Evolutionary conservation across 352 stramenopile genomes (phyloP), one percentile per base, ranked within the genome.

Genomic region (Phytophthora sojae): DNA sequence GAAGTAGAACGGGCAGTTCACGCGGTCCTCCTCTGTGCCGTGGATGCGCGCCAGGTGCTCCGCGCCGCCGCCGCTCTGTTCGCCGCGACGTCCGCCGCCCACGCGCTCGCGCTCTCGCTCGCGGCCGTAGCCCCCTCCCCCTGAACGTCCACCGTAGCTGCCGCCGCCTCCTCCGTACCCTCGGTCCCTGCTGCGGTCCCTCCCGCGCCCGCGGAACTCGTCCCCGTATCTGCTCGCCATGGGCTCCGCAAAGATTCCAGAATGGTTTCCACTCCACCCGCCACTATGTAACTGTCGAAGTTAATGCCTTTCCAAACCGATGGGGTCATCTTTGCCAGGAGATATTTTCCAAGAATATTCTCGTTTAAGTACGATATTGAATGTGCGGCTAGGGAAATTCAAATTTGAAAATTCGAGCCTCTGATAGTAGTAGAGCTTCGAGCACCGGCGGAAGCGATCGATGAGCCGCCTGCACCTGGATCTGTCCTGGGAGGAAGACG

Each of bases 1-100:
- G 84, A 99, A 99, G 83, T 99, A 99, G 81, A 99, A 99, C 53
- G 98, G 97, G 81, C 98, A 99, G 84, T 99, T 99, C 51, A 99
- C 94, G 42, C 88, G 88, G 70, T 96, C 89, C 77, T 99, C 97
- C 79, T 99, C 97, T 11, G 97, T 99, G 37, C 97, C 97, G 83
- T 99, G 97, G 72, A 99, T 99, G 44, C 96, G 88, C 42, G 97
- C 97, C 52, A 99, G 85, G 82, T 99, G 96, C 65, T 98, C 96
- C 19, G 97, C 97, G 17, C 92, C 92, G 19, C 92, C 93, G 37
- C 89, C 89, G 44, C 81, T 90, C 68, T 88, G 81, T 26, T 96
- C 89, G 6, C 77, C 77, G 14, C 88, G 79, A 53, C 83, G 76
- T 25, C 83, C 73, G 23, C 69, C 61, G 26, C 71, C 58, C 73